Evolutionary conservation across 2,329 filamentous ascomycete species (phyloP), one percentile per base, ranked within the genome.

Genomic region (Alternaria ventricosa): DNA sequence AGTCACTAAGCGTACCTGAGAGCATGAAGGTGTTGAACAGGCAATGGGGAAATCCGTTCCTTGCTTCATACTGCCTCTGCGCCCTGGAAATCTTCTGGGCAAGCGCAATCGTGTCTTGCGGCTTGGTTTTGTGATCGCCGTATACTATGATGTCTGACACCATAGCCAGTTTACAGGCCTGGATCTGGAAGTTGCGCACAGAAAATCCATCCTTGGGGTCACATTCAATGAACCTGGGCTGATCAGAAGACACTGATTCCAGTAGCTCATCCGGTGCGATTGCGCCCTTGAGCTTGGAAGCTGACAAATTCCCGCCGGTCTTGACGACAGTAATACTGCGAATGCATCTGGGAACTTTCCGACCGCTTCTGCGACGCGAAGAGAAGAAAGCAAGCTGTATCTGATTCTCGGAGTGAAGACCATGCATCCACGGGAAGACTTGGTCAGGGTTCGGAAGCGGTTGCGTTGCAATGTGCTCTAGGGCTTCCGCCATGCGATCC

Each of bases 371-470:
- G 73, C 90, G 90, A 65, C 93, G 88, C 25, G 92, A 90, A 55
- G 90, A 89, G 79, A 99, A 98, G 83, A 97, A 98, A 7, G 92
- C 88, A 65, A 96, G 87, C 75, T 99, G 96, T 57, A 97, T 87
- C 64, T 93, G 89, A 75, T 99, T 99, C 65, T 91, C 88, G 0
- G 92, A 90, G 75, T 98, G 94, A 44, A 98, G 83, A 23, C 96
- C 96, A 81, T 99, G 96, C 23, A 97, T 85, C 96, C 96, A 99
- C 3, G 96, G 96, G 75, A 98, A 99, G 65, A 98, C 92, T 64
- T 89, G 86, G n/a, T 90, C 88, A 0, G 96, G 89, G 60, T 95
- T 89, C 7, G 96, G 95, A 23, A 98, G 84, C 1, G 94, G 91
- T 74, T 97, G 93, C 3, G 89, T 87, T 4, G 95, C 88, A 63